Base-by-base conservation (phyloP, 1,284 basidiomycete genomes). In the Neotropicomus parvogracilis region DNA sequence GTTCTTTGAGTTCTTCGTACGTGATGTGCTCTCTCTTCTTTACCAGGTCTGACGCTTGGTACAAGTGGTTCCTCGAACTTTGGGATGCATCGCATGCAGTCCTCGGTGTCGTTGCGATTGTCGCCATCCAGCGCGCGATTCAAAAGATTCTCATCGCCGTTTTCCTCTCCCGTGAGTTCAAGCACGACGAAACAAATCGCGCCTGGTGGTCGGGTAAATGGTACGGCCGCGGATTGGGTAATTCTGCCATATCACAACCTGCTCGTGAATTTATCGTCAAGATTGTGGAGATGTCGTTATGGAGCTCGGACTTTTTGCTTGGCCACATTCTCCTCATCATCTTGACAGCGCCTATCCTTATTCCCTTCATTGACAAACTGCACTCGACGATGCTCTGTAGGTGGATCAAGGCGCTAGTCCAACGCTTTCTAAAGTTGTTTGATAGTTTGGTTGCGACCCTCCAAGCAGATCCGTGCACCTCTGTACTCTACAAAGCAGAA, bases 191-290 rank as follows among this genome's bases (percentile, higher is more conserved):
- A 73, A 94, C 91, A 16, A 97, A 97, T 72, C 78, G 91, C 52
- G 93, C 93, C 8, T 97, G 94, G 94, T 97, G 94, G 94, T 94
- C 92, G n/a, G 94, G 94, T 66, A 91, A 93, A 70, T 97, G 94
- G 94, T 95, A 94, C 65, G 92, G 93, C 43, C 80, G 92, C 48
- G 91, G 91, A 34, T 75, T 97, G 27, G 95, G 94, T 35, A 78
- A 77, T 21, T 88, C 90, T 40, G 92, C 91, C 35, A 85, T 94
- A 67, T 93, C 91, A 32, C 94, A 97, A 66, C 93, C 94, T 36
- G 91, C 91, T 52, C 86, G 94, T 67, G 94, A 97, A 75, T 95
- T 89, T 66, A 81, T 97, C 52, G 93, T 97, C 74, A 97, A 97
- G 77, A 91, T 95, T 52, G 91, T 97, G 56, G 95, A 97, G 71